Evolutionary conservation across 176 grass and related monocot genomes (phyloP).

Genomic region (Canna indica): DNA sequence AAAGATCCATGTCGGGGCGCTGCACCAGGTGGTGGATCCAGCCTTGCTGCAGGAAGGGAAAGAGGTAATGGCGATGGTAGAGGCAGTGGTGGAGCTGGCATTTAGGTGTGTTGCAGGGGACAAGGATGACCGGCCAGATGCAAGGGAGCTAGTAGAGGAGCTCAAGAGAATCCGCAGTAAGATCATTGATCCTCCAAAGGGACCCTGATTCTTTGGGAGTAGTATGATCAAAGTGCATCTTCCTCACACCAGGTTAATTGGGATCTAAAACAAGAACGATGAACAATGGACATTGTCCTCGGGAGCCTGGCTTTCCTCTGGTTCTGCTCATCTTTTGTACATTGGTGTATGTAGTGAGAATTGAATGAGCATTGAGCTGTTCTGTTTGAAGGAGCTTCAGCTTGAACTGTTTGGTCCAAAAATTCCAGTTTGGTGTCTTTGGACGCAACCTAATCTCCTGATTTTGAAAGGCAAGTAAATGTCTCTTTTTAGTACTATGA

Average conservation of each 20-base stretch:
- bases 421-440: not conserved
- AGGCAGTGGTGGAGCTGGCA: conserved; percentile 68
- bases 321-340: too few species aligned
- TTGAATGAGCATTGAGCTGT: not conserved
- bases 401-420: not conserved
- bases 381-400: not conserved
- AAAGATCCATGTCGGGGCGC: conserved; percentile 82
- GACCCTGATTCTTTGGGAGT: not conserved
- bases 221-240: not conserved
- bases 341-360: too few species aligned
- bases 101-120: conserved; percentile 86
- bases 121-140: conserved; percentile 85
- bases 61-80: conserved; percentile 41
- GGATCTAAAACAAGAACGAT: not conserved
- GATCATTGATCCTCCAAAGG: not conserved
- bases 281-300: not conserved
- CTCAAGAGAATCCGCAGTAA: conserved; percentile 55
- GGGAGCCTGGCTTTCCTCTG: not conserved
- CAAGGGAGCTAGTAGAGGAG: conserved; percentile 60
- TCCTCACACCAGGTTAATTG: not conserved
- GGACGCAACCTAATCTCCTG: not conserved
- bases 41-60: conserved; percentile 41
- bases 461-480: not conserved
- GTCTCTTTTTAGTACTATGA: not conserved
- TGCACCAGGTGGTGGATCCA: conserved; percentile 71